Evolutionary conservation across 768 basidiomycete genomes (phyloP).

Genomic region (Boletus reticulatus): DNA sequence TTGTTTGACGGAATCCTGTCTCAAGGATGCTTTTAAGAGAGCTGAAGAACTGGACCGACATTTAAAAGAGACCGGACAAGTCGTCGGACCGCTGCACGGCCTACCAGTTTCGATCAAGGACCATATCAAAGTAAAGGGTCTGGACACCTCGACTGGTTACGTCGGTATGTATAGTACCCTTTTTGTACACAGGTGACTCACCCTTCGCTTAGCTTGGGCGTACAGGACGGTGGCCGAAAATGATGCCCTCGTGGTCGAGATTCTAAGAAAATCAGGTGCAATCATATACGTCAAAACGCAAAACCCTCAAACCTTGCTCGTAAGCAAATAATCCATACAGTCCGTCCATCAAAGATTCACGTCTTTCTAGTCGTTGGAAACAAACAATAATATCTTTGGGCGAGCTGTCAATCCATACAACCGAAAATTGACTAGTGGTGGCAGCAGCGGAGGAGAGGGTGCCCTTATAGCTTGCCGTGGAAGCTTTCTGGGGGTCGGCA

Average conservation of each 20-base stretch:
- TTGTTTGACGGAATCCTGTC: slow-evolving; percentile 58
- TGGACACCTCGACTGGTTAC: slow-evolving; percentile 39
- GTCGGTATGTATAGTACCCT: slow-evolving; percentile 10
- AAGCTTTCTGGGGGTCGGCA: slow-evolving; percentile 41
- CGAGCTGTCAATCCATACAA: slow-evolving; percentile 69
- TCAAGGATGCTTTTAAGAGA: slow-evolving; percentile 46
- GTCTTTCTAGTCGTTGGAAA: slow-evolving; percentile 44
- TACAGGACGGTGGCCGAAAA: slow-evolving; percentile 35
- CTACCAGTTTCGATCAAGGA: slow-evolving; percentile 47
- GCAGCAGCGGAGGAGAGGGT: slow-evolving; percentile 49
- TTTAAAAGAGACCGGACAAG: slow-evolving; percentile 42
- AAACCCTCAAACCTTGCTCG: slow-evolving; percentile 48
- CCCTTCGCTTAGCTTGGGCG: slow-evolving; percentile 36
- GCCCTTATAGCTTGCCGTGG: slow-evolving; percentile 45
- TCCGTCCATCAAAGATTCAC: slow-evolving; percentile 7
- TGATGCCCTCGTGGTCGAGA: slow-evolving; percentile 43
- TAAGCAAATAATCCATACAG: slow-evolving; percentile 24
- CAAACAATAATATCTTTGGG: slow-evolving; percentile 54
- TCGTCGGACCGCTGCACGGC: slow-evolving; percentile 46
- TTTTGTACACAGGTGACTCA: slow-evolving; percentile 1
- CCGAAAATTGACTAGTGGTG: slow-evolving; percentile 40
- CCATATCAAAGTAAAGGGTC: slow-evolving; percentile 44
- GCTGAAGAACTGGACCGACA: slow-evolving; percentile 52
- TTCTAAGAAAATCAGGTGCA: slow-evolving; percentile 45
- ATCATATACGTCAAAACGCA: slow-evolving; percentile 47